Base-by-base conservation (phyloP, 169 alveolate species). In the Pseudocohnilembus persalinus region DNA sequence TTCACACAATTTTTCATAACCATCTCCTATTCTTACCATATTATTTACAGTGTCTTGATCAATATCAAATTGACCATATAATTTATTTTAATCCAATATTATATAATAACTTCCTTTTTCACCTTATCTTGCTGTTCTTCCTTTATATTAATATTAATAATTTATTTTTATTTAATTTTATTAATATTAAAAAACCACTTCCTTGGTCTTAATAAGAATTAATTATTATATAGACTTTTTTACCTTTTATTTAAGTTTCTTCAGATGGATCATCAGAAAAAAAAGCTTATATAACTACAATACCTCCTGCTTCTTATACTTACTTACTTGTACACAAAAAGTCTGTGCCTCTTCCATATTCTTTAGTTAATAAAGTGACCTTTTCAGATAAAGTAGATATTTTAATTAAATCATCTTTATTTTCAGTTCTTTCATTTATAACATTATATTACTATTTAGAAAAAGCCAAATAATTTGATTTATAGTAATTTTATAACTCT, bases 331-430 rank as follows among this genome's bases (percentile, higher is more conserved):
- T 72, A 11, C 30, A 73, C 20, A 83, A 29, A n/a, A 83, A 83
- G 49, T 83, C 83, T 73, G 88, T 83, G 20, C 88, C 88, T 83
- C 88, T 83, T 28, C 88, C 88, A 83, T 34, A 83, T 29, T 33
- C 64, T 74, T 30, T 76, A 6, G 73, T 34, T 29, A 73, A 74
- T 29, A 83, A 34, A 0, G 83, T 73, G 4, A 83, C 33, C 24
- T 73, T 0, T 0, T 74, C 84, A 1, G 68, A 63, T 0, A 0
- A 6, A 0, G 88, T 83, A 11, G 84, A 64, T 35, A 34, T 73
- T n/a, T 34, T 4, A 4, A 83, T 32, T 27, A 0, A 20, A n/a
- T 26, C n/a, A n/a, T 83, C 65, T 24, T 72, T 64, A 32, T 83
- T 83, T 0, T 35, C 74, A 15, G 0, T 0, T 24, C 16, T 31